Conservation (phyloP, 2,329 filamentous ascomycete species). For the Malbranchea cinnamomea region DNA sequence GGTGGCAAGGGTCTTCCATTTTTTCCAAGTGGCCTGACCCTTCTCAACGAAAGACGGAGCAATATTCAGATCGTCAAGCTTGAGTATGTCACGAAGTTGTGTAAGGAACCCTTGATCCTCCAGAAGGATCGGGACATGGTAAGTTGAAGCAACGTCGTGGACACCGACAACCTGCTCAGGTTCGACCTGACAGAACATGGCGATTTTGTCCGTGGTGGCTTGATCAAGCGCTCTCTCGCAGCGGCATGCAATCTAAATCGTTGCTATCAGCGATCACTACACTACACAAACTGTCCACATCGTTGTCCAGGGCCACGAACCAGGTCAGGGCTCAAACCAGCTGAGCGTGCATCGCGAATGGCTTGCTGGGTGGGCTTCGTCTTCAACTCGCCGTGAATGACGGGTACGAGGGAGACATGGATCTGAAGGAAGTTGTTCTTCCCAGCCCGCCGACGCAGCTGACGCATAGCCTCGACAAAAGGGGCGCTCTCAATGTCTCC, state of each 20-base stretch:
- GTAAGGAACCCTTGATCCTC: conserved; percentile 62
- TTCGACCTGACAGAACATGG: conserved; percentile 77
- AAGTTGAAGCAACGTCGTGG: conserved; percentile 75
- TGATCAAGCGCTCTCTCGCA: conserved; percentile 64
- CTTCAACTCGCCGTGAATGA: conserved; percentile 65
- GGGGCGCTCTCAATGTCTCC: conserved; percentile 74
- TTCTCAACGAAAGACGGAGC: conserved; percentile 41
- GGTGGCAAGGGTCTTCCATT: conserved; percentile 60
- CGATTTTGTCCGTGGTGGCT: conserved; percentile 70
- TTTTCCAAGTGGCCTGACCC: conserved; percentile 57
- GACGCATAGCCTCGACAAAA: conserved; percentile 71
- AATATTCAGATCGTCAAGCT: conserved; percentile 44
- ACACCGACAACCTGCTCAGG: conserved; percentile 73
- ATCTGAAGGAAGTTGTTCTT: conserved; percentile 74
- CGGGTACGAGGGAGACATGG: conserved; percentile 74
- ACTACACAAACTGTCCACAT: too few relatives aligned
- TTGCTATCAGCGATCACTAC: conserved; percentile 7
- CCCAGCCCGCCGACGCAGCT: conserved; percentile 56
- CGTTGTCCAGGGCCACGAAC: conserved; percentile 28
- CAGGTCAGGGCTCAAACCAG: conserved; percentile 57
- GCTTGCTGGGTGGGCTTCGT: conserved; percentile 94
- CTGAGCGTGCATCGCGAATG: conserved; percentile 68
- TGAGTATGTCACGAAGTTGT: conserved; percentile 50
- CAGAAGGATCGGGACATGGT: conserved; percentile 88
- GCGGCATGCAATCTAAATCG: conserved; percentile 73